Evolutionary conservation across 306 rosid genomes (phyloP).

Genomic region (Hippophae tibetana): DNA sequence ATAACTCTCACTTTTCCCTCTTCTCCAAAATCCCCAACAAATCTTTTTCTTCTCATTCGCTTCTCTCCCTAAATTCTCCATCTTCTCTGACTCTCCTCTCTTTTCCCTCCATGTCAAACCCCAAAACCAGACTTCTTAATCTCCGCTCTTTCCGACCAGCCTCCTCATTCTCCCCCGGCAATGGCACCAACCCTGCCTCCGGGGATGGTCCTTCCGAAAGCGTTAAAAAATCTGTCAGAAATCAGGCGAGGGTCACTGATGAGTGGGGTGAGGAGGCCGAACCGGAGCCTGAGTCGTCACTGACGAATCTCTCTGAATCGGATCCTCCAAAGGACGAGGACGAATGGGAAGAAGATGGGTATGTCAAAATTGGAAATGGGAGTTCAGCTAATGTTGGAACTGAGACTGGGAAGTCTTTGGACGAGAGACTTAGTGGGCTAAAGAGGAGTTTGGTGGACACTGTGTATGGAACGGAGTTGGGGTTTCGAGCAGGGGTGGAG

Average conservation of each 20-base stretch:
- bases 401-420: constrained; percentile 11
- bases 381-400: constrained; percentile 21
- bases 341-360: constrained; percentile 46
- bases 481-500: constrained; percentile 69
- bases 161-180: constrained; percentile 29
- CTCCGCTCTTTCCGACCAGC: constrained; percentile 20
- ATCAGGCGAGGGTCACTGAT: constrained; percentile 34
- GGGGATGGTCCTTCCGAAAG: constrained; percentile 6
- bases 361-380: constrained; percentile 37
- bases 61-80: not conserved
- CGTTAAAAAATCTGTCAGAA: constrained; percentile 17
- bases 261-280: constrained; percentile 70
- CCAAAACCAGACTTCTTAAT: constrained; percentile 28
- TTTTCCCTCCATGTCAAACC: not conserved
- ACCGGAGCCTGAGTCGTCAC: constrained; percentile 30
- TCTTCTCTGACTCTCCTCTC: not conserved
- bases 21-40: not conserved
- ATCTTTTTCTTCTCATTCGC: not conserved
- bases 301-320: constrained; percentile 38
- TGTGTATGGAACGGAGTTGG: constrained; percentile 71
- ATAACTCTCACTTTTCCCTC: not conserved
- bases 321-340: constrained; percentile 76
- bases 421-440: constrained; percentile 38
- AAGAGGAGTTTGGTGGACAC: constrained; percentile 75
- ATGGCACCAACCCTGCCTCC: constrained; percentile 10